Conservation (phyloP, 2,329 filamentous ascomycete genomes). For the Nannizzia gypsea region DNA sequence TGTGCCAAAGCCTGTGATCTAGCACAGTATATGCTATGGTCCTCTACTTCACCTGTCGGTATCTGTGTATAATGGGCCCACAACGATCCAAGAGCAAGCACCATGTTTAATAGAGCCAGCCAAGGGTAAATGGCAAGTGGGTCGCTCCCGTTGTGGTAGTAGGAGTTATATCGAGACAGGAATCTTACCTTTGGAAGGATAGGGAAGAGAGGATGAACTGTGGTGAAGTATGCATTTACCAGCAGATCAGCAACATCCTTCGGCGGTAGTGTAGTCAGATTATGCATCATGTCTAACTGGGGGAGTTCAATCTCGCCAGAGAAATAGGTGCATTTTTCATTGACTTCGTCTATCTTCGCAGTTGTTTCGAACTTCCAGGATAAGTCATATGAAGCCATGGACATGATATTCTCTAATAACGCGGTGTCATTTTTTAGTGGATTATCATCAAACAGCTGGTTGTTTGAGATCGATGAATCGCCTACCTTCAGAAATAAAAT, state of each 20-base stretch:
- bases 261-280: conserved; percentile 25
- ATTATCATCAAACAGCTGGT: neutral
- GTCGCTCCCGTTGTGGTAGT: conserved; percentile 14
- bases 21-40: conserved; percentile 28
- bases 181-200: conserved; percentile 27
- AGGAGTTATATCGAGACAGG: conserved; percentile 22
- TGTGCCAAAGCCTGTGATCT: conserved; percentile 25
- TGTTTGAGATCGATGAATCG: neutral
- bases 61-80: conserved; percentile 23
- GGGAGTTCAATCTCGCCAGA: conserved; percentile 19
- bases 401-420: neutral
- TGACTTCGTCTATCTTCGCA: neutral
- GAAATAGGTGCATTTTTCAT: conserved; percentile 25
- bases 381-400: neutral
- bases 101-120: conserved; percentile 29
- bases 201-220: conserved; percentile 30
- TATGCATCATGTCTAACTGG: conserved; percentile 20
- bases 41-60: conserved; percentile 19
- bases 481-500: conserved; percentile 8
- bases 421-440: neutral
- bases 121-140: conserved; percentile 19
- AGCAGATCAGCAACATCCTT: conserved; percentile 23
- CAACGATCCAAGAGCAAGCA: conserved; percentile 32
- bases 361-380: neutral
- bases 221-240: conserved; percentile 26